Conservation (phyloP, 2,329 filamentous ascomycete genomes). For the Leptographium lundbergii region DNA sequence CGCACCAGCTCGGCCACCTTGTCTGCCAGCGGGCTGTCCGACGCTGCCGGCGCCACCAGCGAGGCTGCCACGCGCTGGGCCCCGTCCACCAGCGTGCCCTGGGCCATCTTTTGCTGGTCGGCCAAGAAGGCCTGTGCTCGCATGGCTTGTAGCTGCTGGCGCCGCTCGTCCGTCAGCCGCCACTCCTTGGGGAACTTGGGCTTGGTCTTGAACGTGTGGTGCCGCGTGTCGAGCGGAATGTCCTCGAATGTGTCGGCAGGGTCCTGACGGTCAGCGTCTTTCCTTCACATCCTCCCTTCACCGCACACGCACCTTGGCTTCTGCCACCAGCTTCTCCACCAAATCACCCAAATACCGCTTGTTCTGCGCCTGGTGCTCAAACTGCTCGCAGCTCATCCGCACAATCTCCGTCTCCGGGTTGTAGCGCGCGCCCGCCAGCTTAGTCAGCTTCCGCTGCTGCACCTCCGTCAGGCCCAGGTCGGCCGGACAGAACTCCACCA, state of each 20-base stretch:
- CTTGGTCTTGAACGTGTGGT: slow-evolving; percentile 58
- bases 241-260: slow-evolving; percentile 73
- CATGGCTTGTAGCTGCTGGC: slow-evolving; percentile 48
- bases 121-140: slow-evolving; percentile 37
- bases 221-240: slow-evolving; percentile 77
- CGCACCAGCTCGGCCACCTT: slow-evolving; percentile 14
- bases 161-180: slow-evolving; percentile 62
- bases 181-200: slow-evolving; percentile 70
- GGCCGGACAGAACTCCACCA: slow-evolving; percentile 70
- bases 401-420: slow-evolving; percentile 72
- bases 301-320: slow-evolving; percentile 47
- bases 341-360: slow-evolving; percentile 85
- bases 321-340: slow-evolving; percentile 57
- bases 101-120: slow-evolving; percentile 41
- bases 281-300: background rate
- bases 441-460: slow-evolving; percentile 72
- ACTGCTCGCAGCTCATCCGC: slow-evolving; percentile 85
- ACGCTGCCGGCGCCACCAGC: slow-evolving; percentile 15
- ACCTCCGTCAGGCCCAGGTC: slow-evolving; percentile 58
- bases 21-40: background rate
- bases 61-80: slow-evolving; percentile 30
- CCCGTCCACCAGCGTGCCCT: slow-evolving; percentile 49
- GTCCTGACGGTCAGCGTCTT: slow-evolving; percentile 33
- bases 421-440: slow-evolving; percentile 74
- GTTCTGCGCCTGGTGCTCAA: slow-evolving; percentile 83